These are phyloP conservation scores for Trichothecium roseum DNA, from an alignment of 2,329 filamentous ascomycete genomes.

Conservation along the genomic window DNA sequence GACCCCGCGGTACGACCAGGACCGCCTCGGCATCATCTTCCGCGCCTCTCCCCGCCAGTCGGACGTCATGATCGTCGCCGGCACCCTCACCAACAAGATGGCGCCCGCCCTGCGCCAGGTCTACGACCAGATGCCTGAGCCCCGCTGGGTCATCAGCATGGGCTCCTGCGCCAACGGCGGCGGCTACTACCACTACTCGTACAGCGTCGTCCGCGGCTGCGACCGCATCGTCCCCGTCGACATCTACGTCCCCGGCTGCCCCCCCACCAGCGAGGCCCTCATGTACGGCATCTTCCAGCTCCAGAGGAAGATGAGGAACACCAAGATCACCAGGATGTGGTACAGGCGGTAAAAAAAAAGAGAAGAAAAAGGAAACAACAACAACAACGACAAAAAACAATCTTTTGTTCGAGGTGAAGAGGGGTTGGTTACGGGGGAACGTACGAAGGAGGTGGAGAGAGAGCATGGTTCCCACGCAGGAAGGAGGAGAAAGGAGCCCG, in stretches of 20 bases:
- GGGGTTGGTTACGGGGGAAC: no score
- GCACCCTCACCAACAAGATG: constrained; percentile 95
- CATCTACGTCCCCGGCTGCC: constrained; percentile 70
- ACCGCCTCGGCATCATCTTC: constrained; percentile 84
- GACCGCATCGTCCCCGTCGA: constrained; percentile 72
- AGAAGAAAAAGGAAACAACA: not conserved
- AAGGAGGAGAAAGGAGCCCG: no score
- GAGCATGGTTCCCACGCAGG: no score
- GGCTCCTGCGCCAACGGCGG: constrained; percentile 77
- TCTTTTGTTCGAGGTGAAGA: no score
- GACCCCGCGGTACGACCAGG: constrained; percentile 80
- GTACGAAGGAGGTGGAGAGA: no score
- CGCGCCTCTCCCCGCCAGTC: constrained; percentile 78
- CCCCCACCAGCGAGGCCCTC: constrained; percentile 49
- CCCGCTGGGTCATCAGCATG: constrained; percentile 78
- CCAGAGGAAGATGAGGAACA: constrained; percentile 64
- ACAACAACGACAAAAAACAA: not conserved
- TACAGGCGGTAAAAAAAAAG: constrained; percentile 37
- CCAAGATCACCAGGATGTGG: constrained; percentile 45
- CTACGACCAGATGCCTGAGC: constrained; percentile 93
- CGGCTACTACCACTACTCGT: constrained; percentile 82
- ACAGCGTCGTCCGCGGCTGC: constrained; percentile 64
- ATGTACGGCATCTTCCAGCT: constrained; percentile 66
- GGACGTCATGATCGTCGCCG: constrained; percentile 89
- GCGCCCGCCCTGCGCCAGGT: constrained; percentile 80